Conservation (phyloP, 2,329 filamentous ascomycete genomes). For the Sporothrix curviconia region DNA sequence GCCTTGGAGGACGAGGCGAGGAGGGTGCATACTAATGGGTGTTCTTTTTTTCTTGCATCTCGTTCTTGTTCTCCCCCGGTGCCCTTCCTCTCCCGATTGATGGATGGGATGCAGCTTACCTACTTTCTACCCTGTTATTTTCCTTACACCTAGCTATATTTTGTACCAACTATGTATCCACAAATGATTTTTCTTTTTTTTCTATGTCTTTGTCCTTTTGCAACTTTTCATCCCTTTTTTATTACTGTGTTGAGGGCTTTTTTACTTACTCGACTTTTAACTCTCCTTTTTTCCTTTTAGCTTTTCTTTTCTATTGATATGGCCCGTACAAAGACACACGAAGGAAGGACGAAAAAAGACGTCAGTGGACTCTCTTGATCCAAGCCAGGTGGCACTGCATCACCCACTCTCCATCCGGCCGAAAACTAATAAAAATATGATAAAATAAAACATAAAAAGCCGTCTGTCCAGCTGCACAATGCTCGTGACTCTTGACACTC, state of each 20-base stretch:
- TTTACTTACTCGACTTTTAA: background rate
- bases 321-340: background rate
- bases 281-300: background rate
- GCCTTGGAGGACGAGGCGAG: background rate
- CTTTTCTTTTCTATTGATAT: slow-evolving; percentile 8
- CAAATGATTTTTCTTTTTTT: background rate
- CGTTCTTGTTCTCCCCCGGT: background rate
- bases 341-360: background rate
- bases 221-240: background rate
- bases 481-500: no score
- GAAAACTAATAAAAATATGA: no score
- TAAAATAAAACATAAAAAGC: no score
- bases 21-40: background rate
- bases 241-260: no score
- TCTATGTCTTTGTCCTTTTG: background rate
- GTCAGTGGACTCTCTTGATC: no score
- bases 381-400: no score
- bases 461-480: no score
- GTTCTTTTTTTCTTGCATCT: background rate
- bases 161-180: background rate
- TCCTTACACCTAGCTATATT: slow-evolving; percentile 7
- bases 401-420: no score
- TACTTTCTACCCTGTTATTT: slow-evolving; percentile 6
- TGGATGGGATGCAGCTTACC: background rate
- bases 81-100: background rate